These are phyloP conservation scores for Citrus maxima DNA, from an alignment of 345 rosid species.

Conservation along the genomic window DNA sequence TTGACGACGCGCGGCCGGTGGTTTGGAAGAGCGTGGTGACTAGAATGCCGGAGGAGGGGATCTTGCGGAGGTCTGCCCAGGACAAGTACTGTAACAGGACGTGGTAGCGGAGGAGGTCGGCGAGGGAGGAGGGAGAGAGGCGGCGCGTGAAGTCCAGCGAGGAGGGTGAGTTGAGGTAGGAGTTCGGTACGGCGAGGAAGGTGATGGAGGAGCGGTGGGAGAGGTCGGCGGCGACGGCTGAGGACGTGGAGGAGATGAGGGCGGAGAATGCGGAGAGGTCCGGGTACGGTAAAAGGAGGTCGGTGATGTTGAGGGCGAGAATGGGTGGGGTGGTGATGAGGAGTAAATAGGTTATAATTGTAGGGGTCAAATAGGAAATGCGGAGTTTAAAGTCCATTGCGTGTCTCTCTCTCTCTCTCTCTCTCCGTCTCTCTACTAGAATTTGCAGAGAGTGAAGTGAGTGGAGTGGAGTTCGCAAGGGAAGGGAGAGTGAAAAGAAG, in stretches of 20 bases:
- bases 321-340: slow-evolving; percentile 32
- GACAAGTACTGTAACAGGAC: slow-evolving; percentile 78
- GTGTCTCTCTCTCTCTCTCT: slow-evolving; percentile 1
- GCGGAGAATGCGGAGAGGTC: slow-evolving; percentile 55
- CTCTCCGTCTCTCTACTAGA: not conserved
- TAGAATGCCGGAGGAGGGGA: slow-evolving; percentile 53
- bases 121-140: slow-evolving; percentile 57
- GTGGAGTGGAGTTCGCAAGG: not conserved
- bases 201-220: slow-evolving; percentile 65
- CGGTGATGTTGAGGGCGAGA: slow-evolving; percentile 55
- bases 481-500: not conserved
- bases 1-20: slow-evolving; percentile 60
- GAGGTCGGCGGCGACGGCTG: slow-evolving; percentile 52
- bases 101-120: slow-evolving; percentile 90
- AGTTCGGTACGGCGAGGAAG: slow-evolving; percentile 76
- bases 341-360: slow-evolving; percentile 34
- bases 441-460: slow-evolving; percentile 10
- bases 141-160: slow-evolving; percentile 58
- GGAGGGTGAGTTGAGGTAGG: slow-evolving; percentile 37
- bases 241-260: slow-evolving; percentile 40
- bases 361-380: slow-evolving; percentile 52
- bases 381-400: slow-evolving; percentile 28
- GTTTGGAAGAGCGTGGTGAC: slow-evolving; percentile 76
- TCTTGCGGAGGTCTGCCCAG: slow-evolving; percentile 51
- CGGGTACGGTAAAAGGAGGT: slow-evolving; percentile 61